Evolutionary conservation across 2,329 filamentous ascomycete species (phyloP).

Genomic region (Epicoccum nigrum): DNA sequence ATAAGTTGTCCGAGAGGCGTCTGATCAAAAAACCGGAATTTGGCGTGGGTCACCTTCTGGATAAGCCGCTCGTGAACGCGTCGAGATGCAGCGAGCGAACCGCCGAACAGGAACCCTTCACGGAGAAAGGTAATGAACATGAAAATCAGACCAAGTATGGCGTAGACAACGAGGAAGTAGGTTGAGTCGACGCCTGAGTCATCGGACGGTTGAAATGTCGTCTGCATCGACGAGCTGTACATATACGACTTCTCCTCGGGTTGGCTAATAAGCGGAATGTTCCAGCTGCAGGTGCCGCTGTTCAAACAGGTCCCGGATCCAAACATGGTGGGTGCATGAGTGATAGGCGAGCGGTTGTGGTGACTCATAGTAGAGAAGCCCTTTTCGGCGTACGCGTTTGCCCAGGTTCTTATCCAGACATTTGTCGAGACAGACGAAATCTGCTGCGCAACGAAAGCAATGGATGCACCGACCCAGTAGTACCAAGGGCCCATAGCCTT

Average conservation of each 20-base stretch:
- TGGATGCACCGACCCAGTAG: conserved; percentile 81
- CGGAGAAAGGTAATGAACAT: conserved; percentile 81
- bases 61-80: conserved; percentile 82
- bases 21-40: conserved; percentile 97
- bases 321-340: conserved; percentile 51
- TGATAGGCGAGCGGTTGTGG: conserved; percentile 49
- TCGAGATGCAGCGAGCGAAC: conserved; percentile 85
- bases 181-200: conserved; percentile 71
- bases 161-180: conserved; percentile 87
- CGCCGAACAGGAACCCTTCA: conserved; percentile 89
- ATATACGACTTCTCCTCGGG: conserved; percentile 34
- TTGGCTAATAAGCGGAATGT: conserved; percentile 40
- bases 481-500: conserved; percentile 93
- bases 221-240: conserved; percentile 49
- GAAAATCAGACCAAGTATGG: conserved; percentile 76
- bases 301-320: conserved; percentile 55
- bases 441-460: conserved; percentile 83
- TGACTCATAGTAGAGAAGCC: conserved; percentile 39
- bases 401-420: conserved; percentile 94
- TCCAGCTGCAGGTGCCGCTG: conserved; percentile 59
- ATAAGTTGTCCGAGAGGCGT: conserved; percentile 95
- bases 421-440: conserved; percentile 86
- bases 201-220: conserved; percentile 45
- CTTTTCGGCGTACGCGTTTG: conserved; percentile 78
- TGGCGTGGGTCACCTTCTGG: conserved; percentile 79